Base-by-base conservation (phyloP, 2,329 filamentous ascomycete species). In the Aaosphaeria arxii region DNA sequence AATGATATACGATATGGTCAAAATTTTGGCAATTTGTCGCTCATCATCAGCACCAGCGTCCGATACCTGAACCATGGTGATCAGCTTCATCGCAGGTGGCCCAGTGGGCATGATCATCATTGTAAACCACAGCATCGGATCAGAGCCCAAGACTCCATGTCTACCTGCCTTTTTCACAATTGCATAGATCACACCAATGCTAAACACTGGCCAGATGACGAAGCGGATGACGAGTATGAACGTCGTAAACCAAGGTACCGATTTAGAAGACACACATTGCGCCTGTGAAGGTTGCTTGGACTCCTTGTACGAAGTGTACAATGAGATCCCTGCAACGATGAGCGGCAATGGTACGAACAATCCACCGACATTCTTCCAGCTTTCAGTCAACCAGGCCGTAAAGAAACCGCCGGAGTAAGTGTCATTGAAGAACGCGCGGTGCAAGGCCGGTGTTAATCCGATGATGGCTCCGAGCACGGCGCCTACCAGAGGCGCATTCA, bases 121-220 rank as follows among this genome's bases (percentile, higher is more conserved):
- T 1, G 70, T 73, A 57, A 87, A 87, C 82, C 82, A 86, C 17
- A 87, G 66, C 53, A 86, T 79, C 0, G 83, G 83, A 57, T 87
- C 84, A 4, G 71, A 56, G 1, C 74, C 72, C 2, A 87, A 58
- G 2, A 81, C 29, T 5, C 51, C 53, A 1, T 55, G 57, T 0
- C 81, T 83, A 42, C 70, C 71, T 43, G 70, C 71, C 30, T 69
- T 71, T 6, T 71, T 74, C 0, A 78, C 81, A 5, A 86, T 59
- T 0, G 64, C 51, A 53, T 81, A 86, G 6, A 87, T 75, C 3
- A 77, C 32, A 0, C 70, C 69, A 28, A 87, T 82, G 1, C 55
- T 59, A 13, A 60, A 38, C 1, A 57, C 41, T 1, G 61, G 63
- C 63, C 63, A 67, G 1, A 61, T 5, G 13, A 64, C n/a, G 40